These are phyloP conservation scores for Tolypocladium amazonense DNA, from an alignment of 2,329 filamentous ascomycete genomes.

Conservation along the genomic window DNA sequence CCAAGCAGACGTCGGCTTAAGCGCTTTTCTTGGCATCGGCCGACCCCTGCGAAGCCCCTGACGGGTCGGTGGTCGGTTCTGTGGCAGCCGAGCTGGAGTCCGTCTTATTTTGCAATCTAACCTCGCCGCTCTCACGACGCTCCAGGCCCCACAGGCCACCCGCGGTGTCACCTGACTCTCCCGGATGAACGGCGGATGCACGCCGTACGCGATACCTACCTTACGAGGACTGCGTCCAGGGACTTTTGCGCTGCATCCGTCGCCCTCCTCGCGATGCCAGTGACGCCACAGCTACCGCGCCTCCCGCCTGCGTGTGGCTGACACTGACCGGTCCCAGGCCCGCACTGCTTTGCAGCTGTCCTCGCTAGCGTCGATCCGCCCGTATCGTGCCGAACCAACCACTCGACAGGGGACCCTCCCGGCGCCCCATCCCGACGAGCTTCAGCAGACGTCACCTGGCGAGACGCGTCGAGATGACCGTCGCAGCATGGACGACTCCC, in stretches of 20 bases:
- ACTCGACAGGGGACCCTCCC: background rate
- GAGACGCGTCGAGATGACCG: background rate
- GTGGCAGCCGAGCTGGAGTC: no score
- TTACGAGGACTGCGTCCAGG: no score
- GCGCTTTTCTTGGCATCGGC: background rate
- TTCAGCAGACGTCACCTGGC: background rate
- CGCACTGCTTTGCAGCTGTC: no score
- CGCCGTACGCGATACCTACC: no score
- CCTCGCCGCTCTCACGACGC: background rate
- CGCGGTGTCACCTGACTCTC: background rate
- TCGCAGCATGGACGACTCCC: slow-evolving; percentile 9
- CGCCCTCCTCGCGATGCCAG: no score
- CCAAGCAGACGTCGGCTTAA: background rate
- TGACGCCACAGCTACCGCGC: background rate
- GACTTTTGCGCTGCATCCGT: no score
- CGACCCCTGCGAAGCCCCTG: background rate
- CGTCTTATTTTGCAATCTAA: background rate
- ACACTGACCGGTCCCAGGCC: no score
- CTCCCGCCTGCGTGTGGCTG: background rate
- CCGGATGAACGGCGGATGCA: background rate
- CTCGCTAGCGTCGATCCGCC: background rate
- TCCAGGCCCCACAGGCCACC: background rate
- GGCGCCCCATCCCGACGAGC: background rate
- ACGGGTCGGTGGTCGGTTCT: no score
- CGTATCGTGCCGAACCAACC: background rate